A percentile compares a stretch with the other conserved stretches of the same genome.
Conservation (phyloP, 495 filamentous ascomycete species). For the Ramalina intermedia region DNA sequence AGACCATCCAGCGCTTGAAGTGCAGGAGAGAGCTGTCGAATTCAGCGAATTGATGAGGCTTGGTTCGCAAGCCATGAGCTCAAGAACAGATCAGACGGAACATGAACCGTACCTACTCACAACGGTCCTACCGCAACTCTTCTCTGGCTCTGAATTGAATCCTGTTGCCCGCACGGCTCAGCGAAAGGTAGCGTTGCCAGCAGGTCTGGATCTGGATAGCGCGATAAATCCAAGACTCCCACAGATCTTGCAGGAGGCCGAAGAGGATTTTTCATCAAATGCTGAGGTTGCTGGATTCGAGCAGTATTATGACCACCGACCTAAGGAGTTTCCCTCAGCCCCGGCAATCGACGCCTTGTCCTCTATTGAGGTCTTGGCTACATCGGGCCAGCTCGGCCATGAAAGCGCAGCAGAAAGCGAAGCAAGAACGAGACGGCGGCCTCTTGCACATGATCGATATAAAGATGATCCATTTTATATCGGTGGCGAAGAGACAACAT, state of each 20-base stretch:
- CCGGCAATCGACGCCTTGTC: constrained; percentile 21
- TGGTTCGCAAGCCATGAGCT: constrained; percentile 59
- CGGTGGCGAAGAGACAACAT: constrained; percentile 31
- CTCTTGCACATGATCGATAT: constrained; percentile 62
- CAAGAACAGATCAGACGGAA: constrained; percentile 39
- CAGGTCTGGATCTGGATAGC: constrained; percentile 55
- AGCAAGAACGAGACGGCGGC: constrained; percentile 45
- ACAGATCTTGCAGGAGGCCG: constrained; percentile 44
- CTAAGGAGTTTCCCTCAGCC: constrained; percentile 8
- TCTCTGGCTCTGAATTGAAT: constrained; percentile 73
- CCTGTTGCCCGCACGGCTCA: constrained; percentile 77
- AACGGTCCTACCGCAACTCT: constrained; percentile 76
- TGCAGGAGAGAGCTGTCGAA: constrained; percentile 91
- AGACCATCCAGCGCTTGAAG: constrained; percentile 73
- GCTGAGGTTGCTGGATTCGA: constrained; percentile 50
- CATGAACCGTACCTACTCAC: constrained; percentile 70
- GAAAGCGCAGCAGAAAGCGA: constrained; percentile 48
- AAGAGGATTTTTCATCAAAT: constrained; percentile 32
- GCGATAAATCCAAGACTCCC: constrained; percentile 68
- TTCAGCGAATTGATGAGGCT: constrained; percentile 79
- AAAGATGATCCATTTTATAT: constrained; percentile 96
- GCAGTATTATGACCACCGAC: constrained; percentile 52
- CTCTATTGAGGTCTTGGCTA: constrained; percentile 28
- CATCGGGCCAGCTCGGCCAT: constrained; percentile 53
- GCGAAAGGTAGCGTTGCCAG: constrained; percentile 69